Conservation (phyloP, 2,329 filamentous ascomycete genomes). For the Ceratocystis albifundus region DNA sequence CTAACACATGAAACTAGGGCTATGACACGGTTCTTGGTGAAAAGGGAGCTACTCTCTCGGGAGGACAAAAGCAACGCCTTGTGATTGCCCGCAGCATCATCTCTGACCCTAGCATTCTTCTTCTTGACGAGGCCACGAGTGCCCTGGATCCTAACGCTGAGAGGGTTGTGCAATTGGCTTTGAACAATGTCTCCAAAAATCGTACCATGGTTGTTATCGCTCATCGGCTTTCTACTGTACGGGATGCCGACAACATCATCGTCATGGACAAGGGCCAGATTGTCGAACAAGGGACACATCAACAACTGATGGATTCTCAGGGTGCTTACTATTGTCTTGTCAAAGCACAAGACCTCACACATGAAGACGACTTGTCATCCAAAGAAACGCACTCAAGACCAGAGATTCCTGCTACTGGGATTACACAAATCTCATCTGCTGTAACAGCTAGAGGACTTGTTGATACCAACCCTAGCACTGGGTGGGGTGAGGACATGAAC, state of each 20-base stretch:
- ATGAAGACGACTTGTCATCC: slow-evolving; percentile 18
- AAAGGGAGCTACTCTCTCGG: slow-evolving; percentile 52
- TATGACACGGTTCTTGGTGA: slow-evolving; percentile 55
- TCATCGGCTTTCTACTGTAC: slow-evolving; percentile 47
- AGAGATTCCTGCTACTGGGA: not conserved
- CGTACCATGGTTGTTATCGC: slow-evolving; percentile 57
- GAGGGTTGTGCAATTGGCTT: slow-evolving; percentile 43
- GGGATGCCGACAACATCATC: slow-evolving; percentile 53
- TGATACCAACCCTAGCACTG: not conserved
- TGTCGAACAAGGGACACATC: slow-evolving; percentile 52
- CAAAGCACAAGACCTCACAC: slow-evolving; percentile 33
- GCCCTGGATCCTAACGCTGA: slow-evolving; percentile 40
- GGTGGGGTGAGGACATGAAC: not conserved
- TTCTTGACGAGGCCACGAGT: slow-evolving; percentile 59
- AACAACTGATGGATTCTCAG: slow-evolving; percentile 39
- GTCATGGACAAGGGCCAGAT: slow-evolving; percentile 49
- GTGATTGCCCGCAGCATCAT: slow-evolving; percentile 57
- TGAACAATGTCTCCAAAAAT: slow-evolving; percentile 42
- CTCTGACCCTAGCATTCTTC: slow-evolving; percentile 49
- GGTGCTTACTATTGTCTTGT: slow-evolving; percentile 45
- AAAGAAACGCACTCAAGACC: not conserved
- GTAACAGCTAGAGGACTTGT: not conserved
- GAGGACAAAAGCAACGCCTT: slow-evolving; percentile 55
- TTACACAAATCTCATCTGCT: not conserved
- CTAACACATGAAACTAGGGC: slow-evolving; percentile 29